Evolutionary conservation across 2,329 filamentous ascomycete genomes (phyloP), one percentile per base, ranked within the genome.

Genomic region (Epichloe festucae): DNA sequence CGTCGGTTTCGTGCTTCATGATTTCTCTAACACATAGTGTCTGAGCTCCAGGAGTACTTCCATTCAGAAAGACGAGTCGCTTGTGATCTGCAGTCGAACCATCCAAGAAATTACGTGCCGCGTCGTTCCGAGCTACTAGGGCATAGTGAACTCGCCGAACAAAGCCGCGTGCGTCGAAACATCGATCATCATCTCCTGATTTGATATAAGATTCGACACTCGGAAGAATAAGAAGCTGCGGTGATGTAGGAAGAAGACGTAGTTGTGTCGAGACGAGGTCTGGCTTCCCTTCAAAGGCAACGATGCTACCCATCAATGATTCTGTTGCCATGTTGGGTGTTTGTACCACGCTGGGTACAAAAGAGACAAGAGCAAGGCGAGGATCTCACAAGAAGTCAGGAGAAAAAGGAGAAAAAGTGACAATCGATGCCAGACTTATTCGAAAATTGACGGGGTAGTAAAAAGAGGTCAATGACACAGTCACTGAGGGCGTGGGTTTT

Each of bases 1-100:
- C 78, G 40, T 69, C 59, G 1, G 75, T 77, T 51, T 76, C 64
- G 53, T 78, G 67, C 49, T 75, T 64, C 61, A 74, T 74, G 48
- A 84, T 80, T 34, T 69, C 67, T 38, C 67, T 65, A 51, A 84
- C 72, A 58, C 79, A 84, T 23, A 73, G 66, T 5, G 73, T 65
- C 50, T 76, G 73, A 1, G 79, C 79, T 51, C 73, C 70, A 10
- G 75, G 69, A 3, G 76, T 77, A 10, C 81, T 79, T 3, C 80
- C 81, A 49, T 80, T 74, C 63, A 81, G 67, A 56, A 84, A 81
- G 7, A 81, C 79, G 4, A 84, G 62, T 52, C 74, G 73, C 56
- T 75, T 79, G 53, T 72, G 71, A 49, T 65, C 63, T 10, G 67
- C 60, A 1, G 70, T 71, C 6, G 75, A 72, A 10, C 66, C 66